phyloP scores from a whole-genome alignment of 1,284 basidiomycete genomes.

The Irpex rosettiformis region DNA sequence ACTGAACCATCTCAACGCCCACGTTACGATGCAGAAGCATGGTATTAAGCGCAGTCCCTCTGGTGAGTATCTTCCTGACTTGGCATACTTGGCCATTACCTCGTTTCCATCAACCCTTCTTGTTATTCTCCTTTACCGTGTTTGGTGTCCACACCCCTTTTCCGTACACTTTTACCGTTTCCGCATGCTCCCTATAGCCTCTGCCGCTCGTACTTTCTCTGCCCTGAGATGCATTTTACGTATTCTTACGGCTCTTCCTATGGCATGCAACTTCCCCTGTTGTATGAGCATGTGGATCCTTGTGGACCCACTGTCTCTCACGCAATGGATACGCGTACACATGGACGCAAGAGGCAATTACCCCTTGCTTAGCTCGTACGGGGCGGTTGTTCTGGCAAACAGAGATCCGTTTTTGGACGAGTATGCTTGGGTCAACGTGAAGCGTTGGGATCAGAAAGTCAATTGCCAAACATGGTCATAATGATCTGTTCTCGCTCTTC shows the following conservation, averaged over 20 bases:
- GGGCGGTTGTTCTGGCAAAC: neutral
- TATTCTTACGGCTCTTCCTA: neutral
- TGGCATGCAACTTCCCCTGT: neutral
- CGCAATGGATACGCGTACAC: neutral
- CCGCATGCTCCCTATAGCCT: neutral
- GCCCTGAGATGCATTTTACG: neutral
- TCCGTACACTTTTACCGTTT: neutral
- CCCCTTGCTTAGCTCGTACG: neutral
- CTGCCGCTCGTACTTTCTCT: neutral
- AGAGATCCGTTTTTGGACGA: neutral
- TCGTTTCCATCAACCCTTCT: neutral
- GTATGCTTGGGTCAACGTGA: neutral
- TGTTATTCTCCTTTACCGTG: neutral
- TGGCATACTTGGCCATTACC: constrained; percentile 2
- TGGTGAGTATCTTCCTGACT: constrained; percentile 46
- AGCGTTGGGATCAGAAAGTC: neutral
- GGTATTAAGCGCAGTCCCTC: constrained; percentile 79
- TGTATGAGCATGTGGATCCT: neutral
- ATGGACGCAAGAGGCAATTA: neutral
- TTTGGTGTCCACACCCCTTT: neutral
- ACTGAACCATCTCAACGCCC: constrained; percentile 89
- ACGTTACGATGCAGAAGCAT: constrained; percentile 92
- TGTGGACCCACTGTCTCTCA: neutral
- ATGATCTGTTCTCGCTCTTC: too few relatives aligned
- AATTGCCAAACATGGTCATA: too few relatives aligned